Conservation (phyloP, 1,284 basidiomycete genomes). For the Microbotryum saponariae region DNA sequence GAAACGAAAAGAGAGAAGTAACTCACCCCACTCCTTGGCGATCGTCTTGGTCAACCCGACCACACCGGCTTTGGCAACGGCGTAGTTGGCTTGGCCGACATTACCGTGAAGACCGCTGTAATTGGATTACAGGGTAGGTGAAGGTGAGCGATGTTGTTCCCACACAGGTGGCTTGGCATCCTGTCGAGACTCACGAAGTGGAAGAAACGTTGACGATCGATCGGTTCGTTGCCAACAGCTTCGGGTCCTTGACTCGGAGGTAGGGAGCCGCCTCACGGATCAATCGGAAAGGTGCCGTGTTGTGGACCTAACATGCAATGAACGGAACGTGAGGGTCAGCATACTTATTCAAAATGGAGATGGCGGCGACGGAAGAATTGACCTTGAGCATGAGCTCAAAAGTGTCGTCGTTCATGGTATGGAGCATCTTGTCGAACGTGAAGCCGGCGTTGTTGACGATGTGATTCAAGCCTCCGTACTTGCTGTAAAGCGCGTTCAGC, state of each 20-base stretch:
- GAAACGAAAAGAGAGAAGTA: neutral
- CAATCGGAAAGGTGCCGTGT: constrained; percentile 74
- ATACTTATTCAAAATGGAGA: no score
- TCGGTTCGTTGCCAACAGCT: constrained; percentile 53
- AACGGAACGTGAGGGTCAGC: no score
- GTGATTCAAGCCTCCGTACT: constrained; percentile 73
- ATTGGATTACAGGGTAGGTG: no score
- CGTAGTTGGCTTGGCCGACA: constrained; percentile 70
- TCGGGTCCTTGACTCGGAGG: constrained; percentile 63
- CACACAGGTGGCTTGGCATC: no score
- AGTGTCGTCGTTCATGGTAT: constrained; percentile 72
- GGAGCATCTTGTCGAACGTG: constrained; percentile 62
- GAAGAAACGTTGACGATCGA: constrained; percentile 65
- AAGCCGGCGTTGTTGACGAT: constrained; percentile 63
- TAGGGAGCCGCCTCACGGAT: constrained; percentile 74
- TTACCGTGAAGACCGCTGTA: constrained; percentile 66
- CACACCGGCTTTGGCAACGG: constrained; percentile 58
- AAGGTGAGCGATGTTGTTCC: no score
- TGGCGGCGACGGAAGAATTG: no score
- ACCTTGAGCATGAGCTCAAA: constrained; percentile 71
- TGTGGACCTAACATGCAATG: constrained; percentile 47
- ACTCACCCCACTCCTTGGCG: constrained; percentile 73
- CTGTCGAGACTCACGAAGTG: constrained; percentile 35
- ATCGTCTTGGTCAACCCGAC: constrained; percentile 62
- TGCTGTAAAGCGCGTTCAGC: constrained; percentile 43